phyloP scores from a whole-genome alignment of 192 early-diverging fungal genomes.

The Linnemannia exigua region DNA sequence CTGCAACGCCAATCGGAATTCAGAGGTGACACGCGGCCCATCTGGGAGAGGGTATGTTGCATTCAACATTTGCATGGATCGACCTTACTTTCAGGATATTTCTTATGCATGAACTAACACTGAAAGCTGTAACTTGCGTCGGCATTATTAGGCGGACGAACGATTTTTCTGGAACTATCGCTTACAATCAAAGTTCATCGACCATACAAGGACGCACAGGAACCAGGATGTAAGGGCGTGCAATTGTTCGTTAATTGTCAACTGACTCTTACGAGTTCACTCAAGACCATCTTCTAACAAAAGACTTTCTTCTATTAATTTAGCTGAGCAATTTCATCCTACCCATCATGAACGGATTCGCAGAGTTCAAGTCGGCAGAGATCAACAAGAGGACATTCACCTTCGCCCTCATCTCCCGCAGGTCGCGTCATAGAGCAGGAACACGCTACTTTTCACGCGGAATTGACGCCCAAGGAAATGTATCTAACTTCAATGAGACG shows the following conservation, averaged over 20 bases:
- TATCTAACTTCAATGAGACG: slow-evolving; percentile 98
- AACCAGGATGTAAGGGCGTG: slow-evolving; percentile 58
- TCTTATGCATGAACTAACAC: background rate
- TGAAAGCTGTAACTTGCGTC: background rate
- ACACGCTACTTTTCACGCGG: slow-evolving; percentile 95
- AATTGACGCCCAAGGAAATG: slow-evolving; percentile 91
- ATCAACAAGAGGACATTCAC: slow-evolving; percentile 78
- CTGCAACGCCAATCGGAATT: slow-evolving; percentile 80
- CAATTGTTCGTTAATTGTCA: background rate
- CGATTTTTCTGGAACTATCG: slow-evolving; percentile 96
- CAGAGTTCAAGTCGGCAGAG: slow-evolving; percentile 64
- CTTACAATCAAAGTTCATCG: slow-evolving; percentile 77
- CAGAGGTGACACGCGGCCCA: slow-evolving; percentile 35
- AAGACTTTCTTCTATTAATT: background rate
- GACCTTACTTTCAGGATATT: background rate
- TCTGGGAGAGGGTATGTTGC: slow-evolving; percentile 69
- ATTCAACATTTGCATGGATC: background rate
- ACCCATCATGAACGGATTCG: slow-evolving; percentile 93
- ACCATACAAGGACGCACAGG: slow-evolving; percentile 56
- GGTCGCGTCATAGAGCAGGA: slow-evolving; percentile 82
- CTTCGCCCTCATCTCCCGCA: slow-evolving; percentile 86
- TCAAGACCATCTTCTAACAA: background rate
- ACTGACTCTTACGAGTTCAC: background rate
- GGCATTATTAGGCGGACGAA: slow-evolving; percentile 79
- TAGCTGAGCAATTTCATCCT: slow-evolving; percentile 88